Base-by-base conservation (phyloP, 441 rosid genomes). In the Populus hybrid region DNA sequence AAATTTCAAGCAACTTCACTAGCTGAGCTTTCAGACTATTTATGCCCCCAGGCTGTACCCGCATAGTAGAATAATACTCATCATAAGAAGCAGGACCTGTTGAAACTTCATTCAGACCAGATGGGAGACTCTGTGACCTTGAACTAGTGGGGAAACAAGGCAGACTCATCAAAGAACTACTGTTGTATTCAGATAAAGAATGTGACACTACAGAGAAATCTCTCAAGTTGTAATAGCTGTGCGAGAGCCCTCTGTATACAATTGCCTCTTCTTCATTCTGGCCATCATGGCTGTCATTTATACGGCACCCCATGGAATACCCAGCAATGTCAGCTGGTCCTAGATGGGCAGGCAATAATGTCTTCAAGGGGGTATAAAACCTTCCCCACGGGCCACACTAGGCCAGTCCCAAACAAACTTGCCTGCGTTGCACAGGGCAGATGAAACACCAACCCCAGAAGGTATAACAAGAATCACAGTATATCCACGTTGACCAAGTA, bases 391-490 rank as follows among this genome's bases (percentile, higher is more conserved):
- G 85, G 92, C 97, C 83, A 96, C 91, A 74, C 96, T 90, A n/a
- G 91, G 90, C 99, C 99, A 96, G 79, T 96, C 98, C 99, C 99
- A 96, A 36, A 96, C 96, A 79, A 89, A 96, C 76, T 83, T 94
- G 73, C 98, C 98, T 42, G 98, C 97, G 88, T 88, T 92, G 83
- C 89, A 76, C 74, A 96, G 87, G 61, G 98, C 99, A 2, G 98
- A 88, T 9, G 98, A 94, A 59, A 96, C 98, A 53, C 89, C 90
- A 0, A 86, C 94, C 35, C 95, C 87, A 66, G 96, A 88, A 59
- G 99, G 99, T 85, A 94, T 92, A 74, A 94, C 94, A 68, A 94
- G 90, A 87, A 96, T 83, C 75, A 96, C 88, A 9, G 88, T 91
- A 76, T 94, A 89, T 8, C 99, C 99, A 7, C 98, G 92, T 69